Evolutionary conservation across 345 rosid genomes (phyloP).

Genomic region (Gossypium turneri): DNA sequence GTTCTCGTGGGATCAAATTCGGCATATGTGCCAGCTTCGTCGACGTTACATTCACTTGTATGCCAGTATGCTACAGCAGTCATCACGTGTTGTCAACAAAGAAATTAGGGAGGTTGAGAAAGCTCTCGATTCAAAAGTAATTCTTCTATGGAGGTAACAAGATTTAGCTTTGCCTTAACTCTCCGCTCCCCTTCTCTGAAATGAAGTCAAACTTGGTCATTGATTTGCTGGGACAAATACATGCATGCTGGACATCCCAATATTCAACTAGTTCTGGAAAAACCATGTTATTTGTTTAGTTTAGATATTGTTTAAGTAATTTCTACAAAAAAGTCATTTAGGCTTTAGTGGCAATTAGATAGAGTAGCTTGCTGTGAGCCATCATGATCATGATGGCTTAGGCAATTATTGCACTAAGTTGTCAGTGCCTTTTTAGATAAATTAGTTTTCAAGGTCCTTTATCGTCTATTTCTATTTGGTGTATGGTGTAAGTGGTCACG

Average conservation of each 20-base stretch:
- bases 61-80: slow-evolving; percentile 68
- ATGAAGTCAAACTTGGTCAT: neutral
- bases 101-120: slow-evolving; percentile 70
- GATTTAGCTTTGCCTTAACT: neutral
- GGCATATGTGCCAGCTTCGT: slow-evolving; percentile 19
- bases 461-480: neutral
- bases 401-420: neutral
- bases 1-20: slow-evolving; percentile 87
- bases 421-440: neutral
- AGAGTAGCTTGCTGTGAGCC: neutral
- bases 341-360: neutral
- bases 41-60: slow-evolving; percentile 79
- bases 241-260: neutral
- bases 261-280: slow-evolving; percentile 7
- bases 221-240: neutral
- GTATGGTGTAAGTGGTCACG: neutral
- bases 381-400: neutral
- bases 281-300: neutral
- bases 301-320: neutral
- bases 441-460: neutral
- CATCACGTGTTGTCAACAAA: slow-evolving; percentile 37
- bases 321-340: neutral
- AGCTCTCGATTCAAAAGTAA: neutral
- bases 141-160: slow-evolving; percentile 7
- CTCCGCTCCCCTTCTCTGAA: neutral